These are phyloP conservation scores for Pachysandra terminalis DNA, from an alignment of 164 flowering plant genomes.

Conservation along the genomic window DNA sequence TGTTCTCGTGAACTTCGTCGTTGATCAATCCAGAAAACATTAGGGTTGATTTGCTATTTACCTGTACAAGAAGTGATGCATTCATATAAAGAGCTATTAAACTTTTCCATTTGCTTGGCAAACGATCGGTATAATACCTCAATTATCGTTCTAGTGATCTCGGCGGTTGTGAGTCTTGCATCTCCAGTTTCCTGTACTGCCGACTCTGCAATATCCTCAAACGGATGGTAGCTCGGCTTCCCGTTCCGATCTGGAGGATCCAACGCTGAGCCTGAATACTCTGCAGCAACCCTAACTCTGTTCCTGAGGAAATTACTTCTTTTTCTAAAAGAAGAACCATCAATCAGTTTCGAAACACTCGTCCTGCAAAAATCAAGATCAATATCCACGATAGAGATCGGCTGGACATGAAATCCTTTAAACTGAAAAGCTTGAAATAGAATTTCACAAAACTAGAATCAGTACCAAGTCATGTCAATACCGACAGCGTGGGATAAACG, in stretches of 20 bases:
- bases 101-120: too few relatives aligned
- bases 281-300: slow-evolving; percentile 39
- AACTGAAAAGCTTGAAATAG: neutral
- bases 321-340: slow-evolving; percentile 14
- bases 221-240: slow-evolving; percentile 63
- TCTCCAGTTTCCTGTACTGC: slow-evolving; percentile 28
- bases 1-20: slow-evolving; percentile 64
- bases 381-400: too few relatives aligned
- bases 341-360: slow-evolving; percentile 26
- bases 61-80: slow-evolving; percentile 35
- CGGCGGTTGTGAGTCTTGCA: slow-evolving; percentile 57
- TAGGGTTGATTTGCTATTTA: slow-evolving; percentile 77
- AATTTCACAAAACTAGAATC: neutral
- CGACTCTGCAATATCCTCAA: slow-evolving; percentile 56
- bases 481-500: slow-evolving; percentile 25
- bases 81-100: too few relatives aligned
- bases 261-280: slow-evolving; percentile 38
- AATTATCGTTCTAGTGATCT: slow-evolving; percentile 60
- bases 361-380: slow-evolving; percentile 33
- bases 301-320: slow-evolving; percentile 22
- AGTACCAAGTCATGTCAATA: slow-evolving; percentile 35
- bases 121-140: slow-evolving; percentile 44
- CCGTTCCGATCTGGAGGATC: slow-evolving; percentile 49
- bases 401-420: neutral
- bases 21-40: slow-evolving; percentile 63